Evolutionary conservation across 768 basidiomycete species (phyloP), one percentile per base, ranked within the genome.

Genomic region (Lactarius akahatsu): DNA sequence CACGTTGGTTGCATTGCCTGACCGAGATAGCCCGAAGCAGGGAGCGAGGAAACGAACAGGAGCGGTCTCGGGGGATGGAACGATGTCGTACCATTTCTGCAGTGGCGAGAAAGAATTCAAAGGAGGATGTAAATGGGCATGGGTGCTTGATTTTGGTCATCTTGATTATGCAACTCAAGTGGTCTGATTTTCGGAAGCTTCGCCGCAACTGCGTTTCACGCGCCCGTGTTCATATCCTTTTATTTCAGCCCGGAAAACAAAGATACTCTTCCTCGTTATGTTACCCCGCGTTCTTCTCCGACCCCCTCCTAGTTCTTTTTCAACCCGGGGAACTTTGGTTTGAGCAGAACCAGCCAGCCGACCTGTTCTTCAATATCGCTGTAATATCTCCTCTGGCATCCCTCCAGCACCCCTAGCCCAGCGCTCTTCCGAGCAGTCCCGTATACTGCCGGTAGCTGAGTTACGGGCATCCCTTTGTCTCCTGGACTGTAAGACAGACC

Each of bases 111-210:
- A 23, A 4, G 10, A 50, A 47, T 23, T 23, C n/a, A 11, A 47
- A 47, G 45, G n/a, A 11, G 10, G 45, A 23, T 47, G 45, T 11
- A 41, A 41, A 41, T 41, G 40, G 40, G 15, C 5, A 45, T 6
- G 20, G 18, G 54, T 18, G 15, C 30, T 20, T 30, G 16, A 56
- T 32, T n/a, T 47, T 47, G 55, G 54, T 56, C 55, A 56, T 28
- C 55, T 28, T 28, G 30, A 56, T 56, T 56, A 56, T 23, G 55
- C 32, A 34, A 16, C 30, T 2, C 28, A 23, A 57, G 57, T 66
- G 65, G 65, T 66, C 65, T 66, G 65, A 66, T 66, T 66, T 65
- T 65, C 18, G 52, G 54, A 8, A 20, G 4, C 16, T 55, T 32
- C 10, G 16, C 54, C 16, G 50, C 50, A 15, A 28, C 52, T 34